Evolutionary conservation across 2,329 filamentous ascomycete genomes (phyloP).

Genomic region (Neofusicoccum kwambonambiense): DNA sequence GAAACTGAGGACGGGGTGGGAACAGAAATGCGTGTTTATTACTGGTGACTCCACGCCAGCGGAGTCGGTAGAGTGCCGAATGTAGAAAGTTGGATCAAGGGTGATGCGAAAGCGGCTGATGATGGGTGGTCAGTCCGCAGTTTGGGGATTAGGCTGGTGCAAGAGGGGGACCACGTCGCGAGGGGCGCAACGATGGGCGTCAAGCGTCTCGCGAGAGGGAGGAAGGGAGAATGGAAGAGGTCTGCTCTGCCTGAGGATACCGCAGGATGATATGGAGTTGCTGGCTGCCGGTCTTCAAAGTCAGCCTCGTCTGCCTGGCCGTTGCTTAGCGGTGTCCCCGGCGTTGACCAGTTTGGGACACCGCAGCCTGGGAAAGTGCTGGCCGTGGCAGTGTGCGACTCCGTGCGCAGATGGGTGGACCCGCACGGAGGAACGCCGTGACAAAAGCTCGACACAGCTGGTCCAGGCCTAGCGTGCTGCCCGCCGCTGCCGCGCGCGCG

Average conservation of each 20-base stretch:
- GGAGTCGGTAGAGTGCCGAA: conserved; percentile 8
- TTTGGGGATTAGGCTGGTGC: neutral
- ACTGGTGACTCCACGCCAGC: conserved; percentile 8
- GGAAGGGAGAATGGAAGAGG: neutral
- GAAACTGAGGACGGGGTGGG: neutral
- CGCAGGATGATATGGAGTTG: conserved; percentile 10
- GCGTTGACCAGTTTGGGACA: too few relatives aligned
- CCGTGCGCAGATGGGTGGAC: neutral
- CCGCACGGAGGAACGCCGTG: neutral
- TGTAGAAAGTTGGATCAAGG: neutral
- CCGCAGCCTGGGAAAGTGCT: neutral
- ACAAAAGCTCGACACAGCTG: too few relatives aligned
- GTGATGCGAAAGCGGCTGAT: neutral
- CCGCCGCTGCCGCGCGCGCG: too few relatives aligned
- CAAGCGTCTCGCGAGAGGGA: neutral
- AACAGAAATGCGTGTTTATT: conserved; percentile 3
- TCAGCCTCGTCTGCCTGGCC: neutral
- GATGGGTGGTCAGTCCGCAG: conserved; percentile 1
- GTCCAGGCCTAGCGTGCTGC: too few relatives aligned
- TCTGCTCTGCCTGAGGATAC: neutral
- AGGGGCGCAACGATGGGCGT: conserved; percentile 8
- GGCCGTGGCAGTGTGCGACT: neutral
- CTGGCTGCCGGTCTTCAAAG: neutral
- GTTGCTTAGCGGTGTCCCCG: neutral
- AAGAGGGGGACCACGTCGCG: neutral